A percentile compares a stretch with the other conserved stretches of the same genome.
phyloP scores from a whole-genome alignment of 345 rosid genomes.

The Hibiscus trionum region DNA sequence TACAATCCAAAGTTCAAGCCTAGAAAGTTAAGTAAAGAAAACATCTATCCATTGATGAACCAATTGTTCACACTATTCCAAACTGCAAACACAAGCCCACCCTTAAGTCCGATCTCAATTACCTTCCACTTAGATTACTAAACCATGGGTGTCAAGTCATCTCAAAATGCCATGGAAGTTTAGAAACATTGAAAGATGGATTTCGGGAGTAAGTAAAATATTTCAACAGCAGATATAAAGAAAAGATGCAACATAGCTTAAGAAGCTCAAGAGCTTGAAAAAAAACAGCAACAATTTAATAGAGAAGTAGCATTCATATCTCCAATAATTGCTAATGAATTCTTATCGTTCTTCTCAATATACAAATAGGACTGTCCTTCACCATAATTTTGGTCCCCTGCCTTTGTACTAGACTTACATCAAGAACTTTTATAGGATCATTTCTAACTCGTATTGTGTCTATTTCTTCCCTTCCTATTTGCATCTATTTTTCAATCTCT shows the following conservation, averaged over 20 bases:
- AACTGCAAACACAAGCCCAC: not conserved
- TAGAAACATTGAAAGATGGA: not conserved
- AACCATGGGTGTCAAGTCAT: not conserved
- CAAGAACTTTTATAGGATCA: not conserved
- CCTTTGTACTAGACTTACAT: not conserved
- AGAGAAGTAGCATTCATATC: not conserved
- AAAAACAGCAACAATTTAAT: not conserved
- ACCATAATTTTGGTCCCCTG: not conserved
- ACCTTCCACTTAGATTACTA: not conserved
- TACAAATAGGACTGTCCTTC: not conserved
- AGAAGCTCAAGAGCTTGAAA: not conserved
- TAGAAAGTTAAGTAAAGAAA: not conserved
- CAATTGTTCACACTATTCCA: not conserved
- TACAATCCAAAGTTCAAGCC: not conserved
- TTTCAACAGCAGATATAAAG: not conserved
- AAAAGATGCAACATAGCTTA: not conserved
- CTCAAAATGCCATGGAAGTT: not conserved
- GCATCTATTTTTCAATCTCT: not conserved
- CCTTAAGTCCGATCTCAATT: not conserved
- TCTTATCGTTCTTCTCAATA: not conserved
- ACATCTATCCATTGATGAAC: not conserved
- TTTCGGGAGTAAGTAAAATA: not conserved
- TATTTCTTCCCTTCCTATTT: not conserved
- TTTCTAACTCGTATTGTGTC: slow-evolving; percentile 1
- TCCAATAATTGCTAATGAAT: not conserved